These are phyloP conservation scores for Pseudogymnoascus verrucosus DNA, from an alignment of 2,329 filamentous ascomycete species.

Conservation along the genomic window DNA sequence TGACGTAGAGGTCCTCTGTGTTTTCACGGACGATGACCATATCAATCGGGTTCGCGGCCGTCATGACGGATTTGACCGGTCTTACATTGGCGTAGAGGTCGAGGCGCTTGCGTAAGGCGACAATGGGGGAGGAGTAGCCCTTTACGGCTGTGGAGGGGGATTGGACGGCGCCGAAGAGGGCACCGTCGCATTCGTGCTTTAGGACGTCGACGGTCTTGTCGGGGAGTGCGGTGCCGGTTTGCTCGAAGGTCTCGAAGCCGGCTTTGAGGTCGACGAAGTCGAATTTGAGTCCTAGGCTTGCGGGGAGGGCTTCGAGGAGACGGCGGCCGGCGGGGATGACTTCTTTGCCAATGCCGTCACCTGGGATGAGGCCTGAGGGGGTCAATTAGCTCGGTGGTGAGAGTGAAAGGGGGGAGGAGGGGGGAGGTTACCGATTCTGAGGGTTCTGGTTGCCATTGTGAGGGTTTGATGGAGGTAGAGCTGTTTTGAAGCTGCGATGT, in stretches of 20 bases:
- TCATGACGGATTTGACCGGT: constrained; percentile 77
- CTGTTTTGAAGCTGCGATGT: not conserved
- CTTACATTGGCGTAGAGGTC: constrained; percentile 96
- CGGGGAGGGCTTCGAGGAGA: constrained; percentile 83
- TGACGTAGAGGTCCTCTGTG: constrained; percentile 88
- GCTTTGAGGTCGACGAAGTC: constrained; percentile 89
- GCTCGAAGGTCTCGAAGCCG: constrained; percentile 88
- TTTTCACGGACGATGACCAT: constrained; percentile 98
- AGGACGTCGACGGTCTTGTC: constrained; percentile 86
- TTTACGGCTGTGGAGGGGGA: constrained; percentile 84
- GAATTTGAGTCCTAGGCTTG: constrained; percentile 89
- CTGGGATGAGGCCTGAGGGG: constrained; percentile 79
- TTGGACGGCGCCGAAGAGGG: constrained; percentile 90
- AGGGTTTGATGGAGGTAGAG: constrained; percentile 5
- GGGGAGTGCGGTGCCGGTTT: constrained; percentile 79
- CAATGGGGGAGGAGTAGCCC: constrained; percentile 94
- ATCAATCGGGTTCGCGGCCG: constrained; percentile 66
- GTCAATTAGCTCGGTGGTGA: not conserved
- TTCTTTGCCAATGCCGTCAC: constrained; percentile 96
- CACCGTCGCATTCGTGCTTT: constrained; percentile 86
- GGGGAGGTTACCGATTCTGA: constrained; percentile 55
- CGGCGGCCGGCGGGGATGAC: constrained; percentile 92
- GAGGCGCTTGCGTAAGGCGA: constrained; percentile 89
- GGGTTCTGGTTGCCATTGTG: constrained; percentile 54
- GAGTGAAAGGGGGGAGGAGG: not conserved